Evolutionary conservation across 768 basidiomycete species (phyloP), one percentile per base, ranked within the genome.

Genomic region (Boletus reticulatus): DNA sequence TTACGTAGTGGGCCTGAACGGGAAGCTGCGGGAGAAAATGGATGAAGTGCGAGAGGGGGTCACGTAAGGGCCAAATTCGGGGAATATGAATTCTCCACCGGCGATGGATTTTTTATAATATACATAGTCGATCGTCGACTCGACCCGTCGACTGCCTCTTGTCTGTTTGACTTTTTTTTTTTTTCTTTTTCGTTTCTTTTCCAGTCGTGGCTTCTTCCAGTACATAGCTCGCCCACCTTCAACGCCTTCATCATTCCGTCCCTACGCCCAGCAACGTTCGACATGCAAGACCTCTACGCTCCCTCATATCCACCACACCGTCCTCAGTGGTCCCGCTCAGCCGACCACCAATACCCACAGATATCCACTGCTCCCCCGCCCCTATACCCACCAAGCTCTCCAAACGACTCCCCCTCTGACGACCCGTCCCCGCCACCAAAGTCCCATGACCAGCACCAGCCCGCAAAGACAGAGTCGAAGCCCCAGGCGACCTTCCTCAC

Each of bases 401-500:
- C 64, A 61, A 76, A 78, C 65, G 76, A 78, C 50, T 73, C 69
- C 43, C 75, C 78, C 39, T 47, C 56, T 11, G 82, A 83, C 59
- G 82, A 82, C 67, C 75, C 81, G 55, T 80, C 84, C 36, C 64
- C 69, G 6, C 62, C 57, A 0, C 60, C 72, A 43, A 74, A 72
- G 61, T 59, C 69, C 48, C 68, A 72, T n/a, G 72, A 70, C 68
- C 80, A 76, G 64, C 71, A 82, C 38, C 80, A 76, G 49, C 74
- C 79, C n/a, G 75, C 77, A 70, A 92, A 90, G 77, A 67, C 82
- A 41, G 88, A 90, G 61, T 76, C 82, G 52, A 93, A 94, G 73
- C 90, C 89, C 0, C 90, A 94, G 77, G 89, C 92, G 0, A 95
- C 94, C n/a, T 97, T 97, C 71, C 80, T 97, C 68, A 97, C 94